These are phyloP conservation scores for Prunus fruticosa DNA, from an alignment of 306 rosid genomes.

Conservation along the genomic window DNA sequence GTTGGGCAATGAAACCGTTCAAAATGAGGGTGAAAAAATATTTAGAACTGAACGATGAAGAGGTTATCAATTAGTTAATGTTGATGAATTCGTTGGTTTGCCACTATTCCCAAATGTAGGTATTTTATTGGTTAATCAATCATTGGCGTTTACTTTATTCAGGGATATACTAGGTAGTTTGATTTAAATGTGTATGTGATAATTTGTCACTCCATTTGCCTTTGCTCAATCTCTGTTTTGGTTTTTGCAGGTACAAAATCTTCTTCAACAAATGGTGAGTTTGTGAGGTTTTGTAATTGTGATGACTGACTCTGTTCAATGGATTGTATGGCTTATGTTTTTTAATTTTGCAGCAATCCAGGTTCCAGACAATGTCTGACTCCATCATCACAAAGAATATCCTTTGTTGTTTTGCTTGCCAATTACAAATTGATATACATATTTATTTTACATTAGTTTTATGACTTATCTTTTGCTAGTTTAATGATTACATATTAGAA, in stretches of 20 bases:
- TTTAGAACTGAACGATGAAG: background rate
- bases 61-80: background rate
- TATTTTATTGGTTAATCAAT: background rate
- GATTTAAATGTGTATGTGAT: background rate
- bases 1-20: background rate
- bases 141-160: background rate
- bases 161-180: background rate
- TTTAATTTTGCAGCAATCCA: constrained; percentile 42
- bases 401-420: constrained; percentile 29
- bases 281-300: constrained; percentile 14
- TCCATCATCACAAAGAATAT: constrained; percentile 53
- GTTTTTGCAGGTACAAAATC: constrained; percentile 46
- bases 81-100: background rate
- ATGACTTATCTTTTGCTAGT: background rate
- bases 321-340: constrained; percentile 9
- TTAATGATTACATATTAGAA: background rate
- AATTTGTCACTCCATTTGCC: background rate
- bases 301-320: background rate
- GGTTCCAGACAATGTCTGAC: constrained; percentile 53
- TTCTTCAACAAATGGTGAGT: constrained; percentile 59
- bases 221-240: constrained; percentile 16
- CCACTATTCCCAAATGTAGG: background rate
- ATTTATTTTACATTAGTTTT: background rate
- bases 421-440: background rate
- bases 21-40: background rate